Conservation (phyloP, 352 stramenopile genomes). For the Labyrinthula sp. region DNA sequence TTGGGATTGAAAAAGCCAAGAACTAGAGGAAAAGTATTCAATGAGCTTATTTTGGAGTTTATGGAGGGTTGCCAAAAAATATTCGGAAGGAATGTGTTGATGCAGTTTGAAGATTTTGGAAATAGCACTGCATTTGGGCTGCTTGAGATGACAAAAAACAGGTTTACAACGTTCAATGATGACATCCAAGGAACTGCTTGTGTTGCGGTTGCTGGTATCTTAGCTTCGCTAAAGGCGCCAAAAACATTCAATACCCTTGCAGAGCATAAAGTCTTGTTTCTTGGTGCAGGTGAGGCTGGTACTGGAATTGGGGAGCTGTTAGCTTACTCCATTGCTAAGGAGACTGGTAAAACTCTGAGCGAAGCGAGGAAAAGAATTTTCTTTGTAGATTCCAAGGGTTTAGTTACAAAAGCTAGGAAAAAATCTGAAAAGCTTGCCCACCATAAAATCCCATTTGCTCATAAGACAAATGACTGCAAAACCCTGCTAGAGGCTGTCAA, state of each 20-base stretch:
- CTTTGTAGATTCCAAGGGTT: conserved; percentile 68
- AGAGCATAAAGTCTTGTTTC: conserved; percentile 79
- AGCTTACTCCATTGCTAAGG: conserved; percentile 63
- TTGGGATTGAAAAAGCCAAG: conserved; percentile 70
- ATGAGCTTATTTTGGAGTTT: conserved; percentile 83
- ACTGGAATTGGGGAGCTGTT: conserved; percentile 80
- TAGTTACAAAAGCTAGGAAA: conserved; percentile 47
- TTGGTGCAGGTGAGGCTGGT: conserved; percentile 72
- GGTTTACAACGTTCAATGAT: conserved; percentile 64
- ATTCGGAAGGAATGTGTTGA: conserved; percentile 47
- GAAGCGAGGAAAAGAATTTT: conserved; percentile 67
- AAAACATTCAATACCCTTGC: conserved; percentile 48
- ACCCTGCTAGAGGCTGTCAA: conserved; percentile 29
- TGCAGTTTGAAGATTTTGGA: conserved; percentile 60
- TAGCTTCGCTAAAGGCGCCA: conserved; percentile 47
- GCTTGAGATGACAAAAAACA: conserved; percentile 55
- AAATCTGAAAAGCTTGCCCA: too few relatives aligned
- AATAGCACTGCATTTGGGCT: conserved; percentile 59
- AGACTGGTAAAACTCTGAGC: conserved; percentile 47
- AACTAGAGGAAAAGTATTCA: conserved; percentile 60
- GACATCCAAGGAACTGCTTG: conserved; percentile 91
- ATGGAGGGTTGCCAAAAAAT: conserved; percentile 69
- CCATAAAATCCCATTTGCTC: conserved; percentile 62
- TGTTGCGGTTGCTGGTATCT: conserved; percentile 63
- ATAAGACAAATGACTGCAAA: conserved; percentile 43